These are phyloP conservation scores for Micractinium sp. DNA, from an alignment of 139 green algal genomes.

Conservation along the genomic window DNA sequence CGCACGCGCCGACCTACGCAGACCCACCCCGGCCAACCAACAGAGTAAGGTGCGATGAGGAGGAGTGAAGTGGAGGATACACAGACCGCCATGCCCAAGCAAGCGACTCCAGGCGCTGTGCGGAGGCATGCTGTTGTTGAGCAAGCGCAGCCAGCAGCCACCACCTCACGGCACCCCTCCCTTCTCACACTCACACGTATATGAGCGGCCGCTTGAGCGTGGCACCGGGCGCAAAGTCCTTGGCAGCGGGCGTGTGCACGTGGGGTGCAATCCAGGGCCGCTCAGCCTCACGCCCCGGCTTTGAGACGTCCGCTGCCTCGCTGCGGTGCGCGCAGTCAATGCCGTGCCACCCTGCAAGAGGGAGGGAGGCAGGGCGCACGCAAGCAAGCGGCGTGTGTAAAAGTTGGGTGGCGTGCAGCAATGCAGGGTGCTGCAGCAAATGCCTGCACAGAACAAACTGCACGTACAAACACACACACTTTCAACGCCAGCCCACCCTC, in stretches of 20 bases:
- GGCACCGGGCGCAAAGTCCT: background rate
- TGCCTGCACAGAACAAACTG: background rate
- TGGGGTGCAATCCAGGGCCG: constrained; percentile 21
- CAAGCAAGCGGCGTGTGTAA: too few species aligned
- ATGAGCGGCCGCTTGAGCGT: constrained; percentile 25
- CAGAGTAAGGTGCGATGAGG: too few species aligned
- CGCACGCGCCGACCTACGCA: too few species aligned
- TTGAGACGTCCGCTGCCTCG: background rate
- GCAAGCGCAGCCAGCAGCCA: too few species aligned
- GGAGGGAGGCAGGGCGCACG: too few species aligned
- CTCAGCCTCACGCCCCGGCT: background rate
- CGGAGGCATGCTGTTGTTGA: background rate
- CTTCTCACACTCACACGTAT: constrained; percentile 19
- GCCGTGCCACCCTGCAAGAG: constrained; percentile 48
- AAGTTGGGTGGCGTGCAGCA: too few species aligned
- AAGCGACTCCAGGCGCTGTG: background rate
- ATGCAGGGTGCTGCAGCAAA: too few species aligned
- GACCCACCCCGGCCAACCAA: too few species aligned
- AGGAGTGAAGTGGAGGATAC: too few species aligned
- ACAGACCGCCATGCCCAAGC: too few species aligned
- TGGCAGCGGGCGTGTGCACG: constrained; percentile 10
- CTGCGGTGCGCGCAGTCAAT: constrained; percentile 56
- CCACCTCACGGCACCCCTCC: background rate
- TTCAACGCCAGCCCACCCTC: too few species aligned
- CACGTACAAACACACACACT: too few species aligned